Percentiles rank a stretch among this genome's conserved stretches.
Evolutionary conservation across 179 eudicot species (phyloP).

Genomic region (Heliamphora pulchella): DNA sequence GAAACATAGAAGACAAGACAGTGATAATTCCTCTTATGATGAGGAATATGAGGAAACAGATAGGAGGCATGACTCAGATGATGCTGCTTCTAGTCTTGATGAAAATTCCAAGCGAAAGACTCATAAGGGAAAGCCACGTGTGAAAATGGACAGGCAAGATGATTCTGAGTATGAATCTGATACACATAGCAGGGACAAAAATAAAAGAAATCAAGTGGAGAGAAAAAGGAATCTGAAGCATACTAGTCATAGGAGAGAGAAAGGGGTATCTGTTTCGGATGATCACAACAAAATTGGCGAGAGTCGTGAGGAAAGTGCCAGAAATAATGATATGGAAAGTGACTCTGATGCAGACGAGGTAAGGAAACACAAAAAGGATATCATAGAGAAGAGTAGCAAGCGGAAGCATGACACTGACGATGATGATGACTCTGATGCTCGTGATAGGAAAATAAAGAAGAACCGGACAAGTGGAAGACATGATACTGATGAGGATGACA

Average conservation of each 20-base stretch:
- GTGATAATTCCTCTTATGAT: too few species aligned
- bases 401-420: conserved; percentile 25
- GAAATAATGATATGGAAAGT: conserved; percentile 20
- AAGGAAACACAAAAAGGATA: conserved; percentile 13
- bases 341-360: conserved; percentile 11
- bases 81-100: conserved; percentile 23
- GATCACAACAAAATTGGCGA: conserved; percentile 19
- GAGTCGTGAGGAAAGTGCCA: conserved; percentile 17
- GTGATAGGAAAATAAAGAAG: conserved; percentile 17
- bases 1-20: not conserved
- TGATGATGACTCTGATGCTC: conserved; percentile 23
- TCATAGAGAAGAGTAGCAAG: conserved; percentile 6
- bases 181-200: not conserved
- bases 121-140: conserved; percentile 23
- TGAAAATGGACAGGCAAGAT: conserved; percentile 20
- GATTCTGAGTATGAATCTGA: conserved; percentile 14
- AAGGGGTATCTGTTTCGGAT: conserved; percentile 13
- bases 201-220: conserved; percentile 21
- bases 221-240: conserved; percentile 17
- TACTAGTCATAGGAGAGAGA: conserved; percentile 26
- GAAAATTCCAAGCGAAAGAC: conserved; percentile 15
- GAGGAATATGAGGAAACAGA: too few species aligned
- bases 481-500: conserved; percentile 30
- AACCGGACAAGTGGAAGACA: conserved; percentile 20
- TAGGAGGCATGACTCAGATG: not conserved